Conservation (phyloP, 1,139 yeast genomes). For the Scheffersomyces cryptocercus region DNA sequence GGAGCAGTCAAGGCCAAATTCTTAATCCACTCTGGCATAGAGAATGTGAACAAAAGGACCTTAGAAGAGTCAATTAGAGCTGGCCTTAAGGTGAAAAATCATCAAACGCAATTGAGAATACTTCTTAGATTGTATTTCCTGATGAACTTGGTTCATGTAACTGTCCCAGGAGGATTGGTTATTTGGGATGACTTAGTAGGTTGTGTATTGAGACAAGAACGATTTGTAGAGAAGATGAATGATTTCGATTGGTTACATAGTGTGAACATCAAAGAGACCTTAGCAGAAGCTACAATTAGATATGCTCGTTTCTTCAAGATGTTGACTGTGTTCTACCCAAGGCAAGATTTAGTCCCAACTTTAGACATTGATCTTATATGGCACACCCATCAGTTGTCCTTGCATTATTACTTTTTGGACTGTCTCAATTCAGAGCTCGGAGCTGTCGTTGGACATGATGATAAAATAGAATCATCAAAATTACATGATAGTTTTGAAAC, state of each 20-base stretch:
- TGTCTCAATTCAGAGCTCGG: slow-evolving; percentile 11
- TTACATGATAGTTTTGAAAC: slow-evolving; percentile 20
- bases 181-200: slow-evolving; percentile 33
- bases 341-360: slow-evolving; percentile 31
- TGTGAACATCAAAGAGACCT: slow-evolving; percentile 18
- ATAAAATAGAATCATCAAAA: slow-evolving; percentile 23
- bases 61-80: background rate
- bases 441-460: slow-evolving; percentile 28
- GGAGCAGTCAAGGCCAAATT: background rate
- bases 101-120: background rate
- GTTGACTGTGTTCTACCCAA: slow-evolving; percentile 9
- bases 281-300: slow-evolving; percentile 21
- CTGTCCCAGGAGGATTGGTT: slow-evolving; percentile 13
- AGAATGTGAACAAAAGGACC: background rate
- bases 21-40: too few species aligned
- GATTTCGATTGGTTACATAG: slow-evolving; percentile 29
- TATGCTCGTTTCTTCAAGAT: slow-evolving; percentile 28
- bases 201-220: slow-evolving; percentile 30
- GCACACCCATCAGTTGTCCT: slow-evolving; percentile 41
- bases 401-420: slow-evolving; percentile 22
- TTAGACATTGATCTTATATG: slow-evolving; percentile 41
- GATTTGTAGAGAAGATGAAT: slow-evolving; percentile 33
- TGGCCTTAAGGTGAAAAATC: too few species aligned
- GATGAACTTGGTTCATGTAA: slow-evolving; percentile 21
- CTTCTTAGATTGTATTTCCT: slow-evolving; percentile 16